Evolutionary conservation across 2,329 filamentous ascomycete species (phyloP).

Genomic region (Alternaria sp.): DNA sequence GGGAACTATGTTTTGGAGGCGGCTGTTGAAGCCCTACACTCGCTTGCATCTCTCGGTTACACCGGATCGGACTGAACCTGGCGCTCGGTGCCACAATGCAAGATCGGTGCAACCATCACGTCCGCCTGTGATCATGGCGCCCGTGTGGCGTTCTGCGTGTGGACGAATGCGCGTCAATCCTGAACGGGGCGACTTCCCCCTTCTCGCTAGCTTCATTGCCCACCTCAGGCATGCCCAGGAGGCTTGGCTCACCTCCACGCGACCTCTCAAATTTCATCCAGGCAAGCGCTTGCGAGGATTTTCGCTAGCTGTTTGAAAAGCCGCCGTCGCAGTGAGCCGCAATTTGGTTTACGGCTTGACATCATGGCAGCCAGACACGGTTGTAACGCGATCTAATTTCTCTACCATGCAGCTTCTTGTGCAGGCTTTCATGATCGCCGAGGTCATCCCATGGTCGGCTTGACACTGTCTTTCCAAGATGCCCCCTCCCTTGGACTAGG

Average conservation of each 20-base stretch:
- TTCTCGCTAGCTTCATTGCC: slow-evolving; percentile 31
- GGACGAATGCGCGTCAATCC: slow-evolving; percentile 45
- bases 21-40: slow-evolving; percentile 21
- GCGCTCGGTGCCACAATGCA: slow-evolving; percentile 49
- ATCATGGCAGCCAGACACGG: slow-evolving; percentile 33
- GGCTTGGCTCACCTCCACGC: slow-evolving; percentile 42
- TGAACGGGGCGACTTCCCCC: slow-evolving; percentile 29
- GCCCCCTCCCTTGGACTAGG: slow-evolving; percentile 5
- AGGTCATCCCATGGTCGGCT: slow-evolving; percentile 19
- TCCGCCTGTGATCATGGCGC: slow-evolving; percentile 39
- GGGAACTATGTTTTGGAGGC: slow-evolving; percentile 20
- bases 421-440: slow-evolving; percentile 23
- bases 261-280: slow-evolving; percentile 30
- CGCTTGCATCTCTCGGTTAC: slow-evolving; percentile 36
- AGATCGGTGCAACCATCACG: slow-evolving; percentile 48
- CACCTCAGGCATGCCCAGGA: slow-evolving; percentile 29
- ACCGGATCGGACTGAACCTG: slow-evolving; percentile 49
- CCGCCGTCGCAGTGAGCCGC: slow-evolving; percentile 17
- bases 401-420: slow-evolving; percentile 20
- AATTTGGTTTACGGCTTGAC: slow-evolving; percentile 20
- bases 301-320: slow-evolving; percentile 23
- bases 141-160: slow-evolving; percentile 44
- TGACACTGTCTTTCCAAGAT: slow-evolving; percentile 14
- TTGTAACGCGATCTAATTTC: slow-evolving; percentile 28
- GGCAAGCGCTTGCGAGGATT: slow-evolving; percentile 18